These are phyloP conservation scores for Boletus pseudopeckii DNA, from an alignment of 768 basidiomycete species.

Conservation along the genomic window DNA sequence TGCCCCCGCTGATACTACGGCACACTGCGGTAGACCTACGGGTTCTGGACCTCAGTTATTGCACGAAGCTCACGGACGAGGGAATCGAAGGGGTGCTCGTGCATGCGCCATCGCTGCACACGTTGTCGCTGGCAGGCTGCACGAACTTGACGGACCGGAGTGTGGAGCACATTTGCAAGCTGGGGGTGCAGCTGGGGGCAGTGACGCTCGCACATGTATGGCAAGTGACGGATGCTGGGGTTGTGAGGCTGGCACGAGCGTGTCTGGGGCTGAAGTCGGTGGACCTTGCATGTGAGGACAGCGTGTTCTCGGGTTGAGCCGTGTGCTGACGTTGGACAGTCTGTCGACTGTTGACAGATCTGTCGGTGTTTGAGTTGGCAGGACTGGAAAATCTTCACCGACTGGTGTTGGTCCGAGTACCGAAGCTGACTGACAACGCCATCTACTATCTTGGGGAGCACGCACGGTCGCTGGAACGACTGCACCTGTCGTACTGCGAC, in stretches of 20 bases:
- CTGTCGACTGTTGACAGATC: slow-evolving; percentile 80
- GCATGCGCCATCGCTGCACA: slow-evolving; percentile 76
- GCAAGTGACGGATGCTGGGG: slow-evolving; percentile 74
- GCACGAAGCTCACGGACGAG: slow-evolving; percentile 66
- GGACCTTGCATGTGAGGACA: slow-evolving; percentile 76
- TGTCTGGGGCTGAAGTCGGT: slow-evolving; percentile 77
- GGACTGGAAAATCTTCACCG: slow-evolving; percentile 65
- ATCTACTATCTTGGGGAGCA: slow-evolving; percentile 77
- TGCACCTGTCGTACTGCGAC: slow-evolving; percentile 87
- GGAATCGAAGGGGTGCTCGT: slow-evolving; percentile 71
- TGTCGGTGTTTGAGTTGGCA: slow-evolving; percentile 79
- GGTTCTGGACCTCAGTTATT: slow-evolving; percentile 73
- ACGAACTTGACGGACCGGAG: slow-evolving; percentile 66
- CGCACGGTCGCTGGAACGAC: slow-evolving; percentile 62
- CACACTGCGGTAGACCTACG: slow-evolving; percentile 72
- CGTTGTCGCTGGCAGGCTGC: slow-evolving; percentile 77
- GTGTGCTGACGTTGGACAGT: slow-evolving; percentile 42
- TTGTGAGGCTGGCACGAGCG: slow-evolving; percentile 62
- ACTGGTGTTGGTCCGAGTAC: slow-evolving; percentile 76
- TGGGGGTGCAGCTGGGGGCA: slow-evolving; percentile 75
- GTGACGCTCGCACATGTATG: slow-evolving; percentile 77
- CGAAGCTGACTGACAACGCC: slow-evolving; percentile 80
- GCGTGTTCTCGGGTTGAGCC: slow-evolving; percentile 13
- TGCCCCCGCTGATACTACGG: slow-evolving; percentile 62
- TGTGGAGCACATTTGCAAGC: slow-evolving; percentile 61